phyloP scores from a whole-genome alignment of 2,329 filamentous ascomycete species.

The Tolypocladium amazonense region DNA sequence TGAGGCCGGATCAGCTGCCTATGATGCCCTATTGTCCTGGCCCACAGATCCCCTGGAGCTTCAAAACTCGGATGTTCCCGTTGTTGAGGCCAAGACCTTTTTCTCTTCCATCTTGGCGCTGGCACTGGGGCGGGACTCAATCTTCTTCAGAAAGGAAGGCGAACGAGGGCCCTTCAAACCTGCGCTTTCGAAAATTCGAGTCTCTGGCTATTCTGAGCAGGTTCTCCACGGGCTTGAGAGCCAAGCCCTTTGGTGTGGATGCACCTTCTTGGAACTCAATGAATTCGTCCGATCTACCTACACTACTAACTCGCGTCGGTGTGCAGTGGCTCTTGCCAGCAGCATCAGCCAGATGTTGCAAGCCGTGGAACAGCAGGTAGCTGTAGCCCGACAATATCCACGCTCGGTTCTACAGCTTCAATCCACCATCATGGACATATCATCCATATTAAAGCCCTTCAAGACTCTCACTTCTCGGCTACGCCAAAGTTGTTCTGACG shows the following conservation, averaged over 20 bases:
- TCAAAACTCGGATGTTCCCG: constrained; percentile 24
- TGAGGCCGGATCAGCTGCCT: constrained; percentile 55
- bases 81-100: constrained; percentile 39
- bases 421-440: constrained; percentile 33
- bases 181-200: constrained; percentile 32
- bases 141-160: constrained; percentile 55
- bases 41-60: constrained; percentile 27
- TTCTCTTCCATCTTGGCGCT: constrained; percentile 51
- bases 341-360: constrained; percentile 37
- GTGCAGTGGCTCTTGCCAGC: constrained; percentile 40
- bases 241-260: constrained; percentile 36
- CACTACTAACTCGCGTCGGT: constrained; percentile 29
- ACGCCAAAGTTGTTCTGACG: constrained; percentile 38
- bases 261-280: constrained; percentile 33
- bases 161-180: constrained; percentile 41
- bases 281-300: constrained; percentile 37
- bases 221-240: constrained; percentile 35
- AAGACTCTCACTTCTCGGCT: constrained; percentile 37
- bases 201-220: constrained; percentile 45
- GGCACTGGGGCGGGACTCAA: constrained; percentile 59
- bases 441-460: constrained; percentile 40
- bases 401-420: constrained; percentile 44
- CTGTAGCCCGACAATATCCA: constrained; percentile 27
- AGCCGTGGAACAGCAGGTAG: constrained; percentile 38
- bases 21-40: constrained; percentile 50